Conservation (phyloP, 148 eudicot species). For the Chenopodium berlandieri region DNA sequence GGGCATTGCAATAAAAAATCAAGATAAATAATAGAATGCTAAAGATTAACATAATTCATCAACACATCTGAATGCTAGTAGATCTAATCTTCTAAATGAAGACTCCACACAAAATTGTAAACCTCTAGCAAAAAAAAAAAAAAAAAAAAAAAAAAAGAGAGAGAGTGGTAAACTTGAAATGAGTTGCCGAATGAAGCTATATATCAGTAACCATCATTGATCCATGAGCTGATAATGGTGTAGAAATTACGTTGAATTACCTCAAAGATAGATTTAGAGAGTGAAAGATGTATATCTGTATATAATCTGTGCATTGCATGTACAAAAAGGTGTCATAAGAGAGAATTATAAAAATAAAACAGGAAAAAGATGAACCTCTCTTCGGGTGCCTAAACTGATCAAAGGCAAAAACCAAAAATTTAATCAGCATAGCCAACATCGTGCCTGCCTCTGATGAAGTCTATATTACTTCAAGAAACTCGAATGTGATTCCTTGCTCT, state of each 20-base stretch:
- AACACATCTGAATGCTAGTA: neutral
- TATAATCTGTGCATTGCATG: slow-evolving; percentile 13
- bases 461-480: neutral
- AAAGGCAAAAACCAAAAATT: slow-evolving; percentile 2
- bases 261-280: slow-evolving; percentile 5
- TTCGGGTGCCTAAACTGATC: neutral
- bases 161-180: neutral
- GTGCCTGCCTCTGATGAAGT: neutral
- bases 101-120: neutral
- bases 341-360: neutral
- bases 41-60: neutral
- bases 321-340: slow-evolving; percentile 8
- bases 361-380: neutral
- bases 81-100: neutral
- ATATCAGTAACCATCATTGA: neutral
- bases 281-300: slow-evolving; percentile 3
- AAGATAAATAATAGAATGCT: neutral
- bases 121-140: neutral
- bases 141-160: too few species aligned
- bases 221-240: neutral
- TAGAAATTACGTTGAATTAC: slow-evolving; percentile 2
- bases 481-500: neutral
- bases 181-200: neutral
- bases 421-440: slow-evolving; percentile 5
- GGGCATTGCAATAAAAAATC: neutral